A percentile compares a stretch with the other conserved stretches of the same genome.
Conservation (phyloP, 306 rosid genomes). For the Prunus dulcis region DNA sequence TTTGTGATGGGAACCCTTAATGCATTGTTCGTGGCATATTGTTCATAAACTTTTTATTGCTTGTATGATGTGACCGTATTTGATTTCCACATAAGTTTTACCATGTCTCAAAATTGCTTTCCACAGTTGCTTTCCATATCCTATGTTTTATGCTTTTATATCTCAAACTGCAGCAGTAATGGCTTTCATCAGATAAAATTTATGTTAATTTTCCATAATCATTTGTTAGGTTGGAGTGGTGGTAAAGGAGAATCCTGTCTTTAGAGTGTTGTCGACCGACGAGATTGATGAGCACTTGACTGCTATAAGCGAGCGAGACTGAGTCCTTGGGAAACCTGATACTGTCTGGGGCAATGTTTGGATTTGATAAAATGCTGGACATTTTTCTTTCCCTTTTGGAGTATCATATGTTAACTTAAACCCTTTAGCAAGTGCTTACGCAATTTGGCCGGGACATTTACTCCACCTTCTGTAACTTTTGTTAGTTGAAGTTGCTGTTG, state of each 20-base stretch:
- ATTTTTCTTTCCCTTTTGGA: background rate
- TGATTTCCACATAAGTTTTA: background rate
- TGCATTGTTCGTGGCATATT: background rate
- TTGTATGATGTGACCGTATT: background rate
- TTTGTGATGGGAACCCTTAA: background rate
- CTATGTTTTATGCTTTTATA: background rate
- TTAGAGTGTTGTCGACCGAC: slow-evolving; percentile 78
- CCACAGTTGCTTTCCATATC: background rate
- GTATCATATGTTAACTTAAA: slow-evolving; percentile 18
- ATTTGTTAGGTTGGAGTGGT: slow-evolving; percentile 88
- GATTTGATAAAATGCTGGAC: slow-evolving; percentile 17
- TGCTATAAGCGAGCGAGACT: slow-evolving; percentile 97
- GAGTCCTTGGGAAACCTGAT: slow-evolving; percentile 23
- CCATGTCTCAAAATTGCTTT: background rate
- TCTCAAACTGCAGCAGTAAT: background rate
- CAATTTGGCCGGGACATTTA: background rate
- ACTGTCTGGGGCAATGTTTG: slow-evolving; percentile 1
- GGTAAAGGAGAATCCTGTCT: slow-evolving; percentile 61
- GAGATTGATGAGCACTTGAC: slow-evolving; percentile 99
- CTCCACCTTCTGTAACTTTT: background rate
- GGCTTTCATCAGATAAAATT: background rate
- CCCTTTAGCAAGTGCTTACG: slow-evolving; percentile 5
- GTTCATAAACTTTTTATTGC: background rate
- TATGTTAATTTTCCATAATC: background rate
- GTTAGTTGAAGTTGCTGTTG: background rate